Evolutionary conservation across 345 rosid species (phyloP).

Genomic region (Populus ilicifolia): DNA sequence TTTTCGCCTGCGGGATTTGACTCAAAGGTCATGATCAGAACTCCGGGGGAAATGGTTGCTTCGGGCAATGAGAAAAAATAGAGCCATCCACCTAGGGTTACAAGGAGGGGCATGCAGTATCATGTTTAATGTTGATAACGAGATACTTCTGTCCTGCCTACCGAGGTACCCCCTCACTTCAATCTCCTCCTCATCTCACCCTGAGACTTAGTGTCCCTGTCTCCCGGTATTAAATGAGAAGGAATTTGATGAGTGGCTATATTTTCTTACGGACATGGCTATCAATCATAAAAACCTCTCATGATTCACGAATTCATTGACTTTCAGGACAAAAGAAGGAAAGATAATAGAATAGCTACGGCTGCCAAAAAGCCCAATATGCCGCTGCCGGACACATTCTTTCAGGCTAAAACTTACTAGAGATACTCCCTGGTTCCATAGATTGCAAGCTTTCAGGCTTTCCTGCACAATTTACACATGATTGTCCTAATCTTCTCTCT

Average conservation of each 20-base stretch:
- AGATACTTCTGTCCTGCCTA: conserved; percentile 40
- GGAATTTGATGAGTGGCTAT: not conserved
- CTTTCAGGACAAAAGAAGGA: not conserved
- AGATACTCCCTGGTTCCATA: no score
- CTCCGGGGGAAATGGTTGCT: not conserved
- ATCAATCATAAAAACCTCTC: not conserved
- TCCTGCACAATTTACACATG: no score
- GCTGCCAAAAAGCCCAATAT: no score
- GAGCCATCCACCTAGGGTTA: not conserved
- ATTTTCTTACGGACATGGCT: not conserved
- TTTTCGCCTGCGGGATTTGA: no score
- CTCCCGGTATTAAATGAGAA: not conserved
- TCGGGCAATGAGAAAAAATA: not conserved
- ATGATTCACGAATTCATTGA: not conserved
- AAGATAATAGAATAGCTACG: no score
- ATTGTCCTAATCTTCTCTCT: no score
- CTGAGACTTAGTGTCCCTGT: not conserved
- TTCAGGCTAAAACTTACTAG: no score
- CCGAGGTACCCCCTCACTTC: conserved; percentile 21
- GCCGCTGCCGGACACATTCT: no score
- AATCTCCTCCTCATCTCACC: conserved; percentile 2
- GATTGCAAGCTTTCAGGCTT: no score
- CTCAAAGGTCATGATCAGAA: no score
- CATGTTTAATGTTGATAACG: conserved; percentile 42
- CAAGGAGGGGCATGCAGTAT: conserved; percentile 17